Evolutionary conservation across 169 alveolate species (phyloP), one percentile per base, ranked within the genome.

Genomic region (Plasmodium yoelii): DNA sequence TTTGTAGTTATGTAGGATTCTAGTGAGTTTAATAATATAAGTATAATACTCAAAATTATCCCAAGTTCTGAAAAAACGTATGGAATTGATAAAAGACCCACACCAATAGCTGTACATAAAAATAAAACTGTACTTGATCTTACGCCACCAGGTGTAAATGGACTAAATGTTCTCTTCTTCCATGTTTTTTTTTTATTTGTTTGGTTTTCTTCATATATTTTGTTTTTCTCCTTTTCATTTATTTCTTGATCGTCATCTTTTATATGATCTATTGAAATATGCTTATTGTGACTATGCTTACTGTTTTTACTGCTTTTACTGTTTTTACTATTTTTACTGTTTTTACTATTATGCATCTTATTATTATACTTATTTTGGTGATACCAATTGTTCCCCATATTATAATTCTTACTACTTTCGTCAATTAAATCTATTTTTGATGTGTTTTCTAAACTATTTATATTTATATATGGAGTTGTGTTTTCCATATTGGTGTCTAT

Each of bases 31-130:
- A 80, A 59, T 12, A 80, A 57, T 46, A 80, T 80, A 26, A 80
- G 26, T 15, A 65, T 19, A 15, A 80, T 13, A 65, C 82, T 80
- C 22, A 80, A 55, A 24, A 80, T 46, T 64, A 80, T 80, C n/a
- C 89, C 89, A 19, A 80, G n/a, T 24, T 80, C 53, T 44, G 82
- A 80, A 65, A 80, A 80, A 24, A 64, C 89, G 42, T 80, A 80
- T 0, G 89, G 89, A 28, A 80, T 64, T 15, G 89, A 80, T 18
- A 80, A 57, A 65, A 80, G 67, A 22, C 89, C 89, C 0, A 80
- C 89, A 34, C 89, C 89, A 49, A 80, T 80, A 47, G 89, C 89
- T 64, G 89, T 80, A 26, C 89, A 80, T 80, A 80, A 39, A 39
- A 80, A 80, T 24, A 80, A 28, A 7, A 80, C 89, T 10, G 89